Evolutionary conservation across 768 basidiomycete genomes (phyloP).

Genomic region (Galerina marginata): DNA sequence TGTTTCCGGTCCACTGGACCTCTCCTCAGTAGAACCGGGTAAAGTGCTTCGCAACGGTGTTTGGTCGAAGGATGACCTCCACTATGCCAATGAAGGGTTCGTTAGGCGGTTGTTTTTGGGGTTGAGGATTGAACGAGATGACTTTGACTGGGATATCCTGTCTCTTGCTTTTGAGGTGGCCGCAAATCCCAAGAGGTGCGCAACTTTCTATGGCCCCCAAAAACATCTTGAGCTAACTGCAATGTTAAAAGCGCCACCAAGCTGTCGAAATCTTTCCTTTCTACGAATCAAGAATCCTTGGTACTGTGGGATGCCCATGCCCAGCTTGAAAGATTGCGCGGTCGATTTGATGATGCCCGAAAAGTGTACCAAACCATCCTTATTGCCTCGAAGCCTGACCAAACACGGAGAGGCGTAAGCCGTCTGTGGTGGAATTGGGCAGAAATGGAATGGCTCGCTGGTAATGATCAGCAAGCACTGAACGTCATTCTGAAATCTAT

Average conservation of each 20-base stretch:
- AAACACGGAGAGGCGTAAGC: conserved; percentile 41
- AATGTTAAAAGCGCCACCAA: conserved; percentile 61
- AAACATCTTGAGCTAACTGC: conserved; percentile 1
- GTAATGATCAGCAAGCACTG: conserved; percentile 53
- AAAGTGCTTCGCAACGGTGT: conserved; percentile 35
- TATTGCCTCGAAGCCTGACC: conserved; percentile 44
- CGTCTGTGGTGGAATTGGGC: conserved; percentile 85
- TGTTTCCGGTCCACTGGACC: conserved; percentile 61
- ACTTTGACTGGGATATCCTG: conserved; percentile 69
- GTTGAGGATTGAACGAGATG: conserved; percentile 51
- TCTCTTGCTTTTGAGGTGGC: conserved; percentile 73
- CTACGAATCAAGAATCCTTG: conserved; percentile 59
- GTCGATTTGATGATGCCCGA: conserved; percentile 68
- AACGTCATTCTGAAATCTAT: conserved; percentile 60
- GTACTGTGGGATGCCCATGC: conserved; percentile 80
- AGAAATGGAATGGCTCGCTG: conserved; percentile 80
- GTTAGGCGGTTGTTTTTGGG: conserved; percentile 65
- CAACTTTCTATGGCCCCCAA: conserved; percentile 1
- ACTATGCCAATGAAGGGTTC: conserved; percentile 52
- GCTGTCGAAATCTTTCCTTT: conserved; percentile 68
- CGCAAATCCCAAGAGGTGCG: conserved; percentile 60
- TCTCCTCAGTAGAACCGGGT: conserved; percentile 25
- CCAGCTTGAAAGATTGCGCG: conserved; percentile 70
- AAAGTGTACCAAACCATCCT: conserved; percentile 80
- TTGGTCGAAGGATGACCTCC: conserved; percentile 54